Percentiles rank a stretch among this genome's conserved stretches.
Conservation (phyloP, 495 filamentous ascomycete species). For the Sporormia fimetaria region DNA sequence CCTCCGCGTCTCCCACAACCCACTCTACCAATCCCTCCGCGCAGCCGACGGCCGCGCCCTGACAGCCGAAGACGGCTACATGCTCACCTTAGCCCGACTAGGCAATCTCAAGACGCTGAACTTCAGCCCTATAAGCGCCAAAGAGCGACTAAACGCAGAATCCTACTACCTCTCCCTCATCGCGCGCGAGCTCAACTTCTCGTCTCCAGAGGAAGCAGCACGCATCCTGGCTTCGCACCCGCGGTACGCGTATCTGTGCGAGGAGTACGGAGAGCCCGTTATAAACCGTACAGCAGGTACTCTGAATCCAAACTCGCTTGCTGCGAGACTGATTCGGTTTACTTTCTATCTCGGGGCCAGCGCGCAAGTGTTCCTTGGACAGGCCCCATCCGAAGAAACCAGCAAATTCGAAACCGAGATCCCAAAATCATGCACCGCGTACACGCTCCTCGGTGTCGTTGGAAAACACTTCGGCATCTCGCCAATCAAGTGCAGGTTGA, state of each 20-base stretch:
- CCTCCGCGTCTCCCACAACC: conserved; percentile 74
- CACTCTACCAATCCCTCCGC: conserved; percentile 47
- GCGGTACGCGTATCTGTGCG: conserved; percentile 62
- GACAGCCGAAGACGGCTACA: conserved; percentile 64
- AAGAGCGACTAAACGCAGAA: conserved; percentile 76
- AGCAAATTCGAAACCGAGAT: conserved; percentile 36
- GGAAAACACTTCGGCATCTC: conserved; percentile 55
- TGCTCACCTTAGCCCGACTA: conserved; percentile 76
- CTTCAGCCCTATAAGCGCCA: conserved; percentile 56
- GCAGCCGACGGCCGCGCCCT: conserved; percentile 35
- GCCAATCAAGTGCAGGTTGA: conserved; percentile 52
- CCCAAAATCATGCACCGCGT: conserved; percentile 67
- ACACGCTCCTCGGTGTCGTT: conserved; percentile 65
- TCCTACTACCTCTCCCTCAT: conserved; percentile 84
- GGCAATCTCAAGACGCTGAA: conserved; percentile 58
- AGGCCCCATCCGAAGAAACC: conserved; percentile 19
- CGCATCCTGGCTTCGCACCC: conserved; percentile 49
- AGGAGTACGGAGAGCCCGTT: conserved; percentile 53
- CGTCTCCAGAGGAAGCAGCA: conserved; percentile 42
- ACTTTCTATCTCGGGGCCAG: conserved; percentile 41
- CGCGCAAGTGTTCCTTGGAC: background rate
- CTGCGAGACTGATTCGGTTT: conserved; percentile 58
- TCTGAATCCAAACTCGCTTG: conserved; percentile 56
- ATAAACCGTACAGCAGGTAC: conserved; percentile 38
- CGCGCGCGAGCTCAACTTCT: conserved; percentile 55